Conservation (phyloP, 1,139 yeast genomes). For the Geotrichum citri-aurantii region DNA sequence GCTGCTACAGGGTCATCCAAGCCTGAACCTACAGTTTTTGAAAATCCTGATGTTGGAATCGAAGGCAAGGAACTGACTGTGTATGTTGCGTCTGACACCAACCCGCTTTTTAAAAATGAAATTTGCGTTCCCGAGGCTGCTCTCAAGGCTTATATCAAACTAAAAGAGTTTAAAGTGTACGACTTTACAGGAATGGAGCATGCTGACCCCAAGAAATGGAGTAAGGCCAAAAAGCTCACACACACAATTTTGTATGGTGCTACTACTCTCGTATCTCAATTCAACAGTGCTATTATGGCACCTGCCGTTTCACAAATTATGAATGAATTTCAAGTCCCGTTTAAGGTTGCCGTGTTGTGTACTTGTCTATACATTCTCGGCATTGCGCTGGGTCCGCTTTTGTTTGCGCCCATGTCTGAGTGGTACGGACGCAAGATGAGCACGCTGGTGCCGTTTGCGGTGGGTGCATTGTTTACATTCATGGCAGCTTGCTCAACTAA, state of each 20-base stretch:
- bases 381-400: slow-evolving; percentile 67
- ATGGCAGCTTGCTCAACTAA: slow-evolving; percentile 54
- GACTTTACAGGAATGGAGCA: slow-evolving; percentile 8
- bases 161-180: background rate
- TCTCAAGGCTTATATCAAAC: background rate
- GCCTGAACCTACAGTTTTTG: background rate
- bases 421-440: slow-evolving; percentile 69
- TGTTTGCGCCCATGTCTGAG: slow-evolving; percentile 77
- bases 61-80: background rate
- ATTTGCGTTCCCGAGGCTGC: background rate
- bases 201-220: slow-evolving; percentile 34
- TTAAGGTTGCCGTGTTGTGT: slow-evolving; percentile 57
- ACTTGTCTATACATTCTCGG: slow-evolving; percentile 70
- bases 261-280: slow-evolving; percentile 43
- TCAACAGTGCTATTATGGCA: slow-evolving; percentile 40
- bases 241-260: slow-evolving; percentile 42
- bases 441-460: slow-evolving; percentile 53
- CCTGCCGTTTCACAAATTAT: slow-evolving; percentile 44
- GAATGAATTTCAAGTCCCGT: slow-evolving; percentile 47
- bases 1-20: no score
- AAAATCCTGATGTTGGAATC: background rate
- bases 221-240: slow-evolving; percentile 31
- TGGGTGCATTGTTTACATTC: slow-evolving; percentile 45
- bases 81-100: background rate
- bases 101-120: background rate